These are phyloP conservation scores for Phialophora tarda DNA, from an alignment of 2,329 filamentous ascomycete species.

Conservation along the genomic window DNA sequence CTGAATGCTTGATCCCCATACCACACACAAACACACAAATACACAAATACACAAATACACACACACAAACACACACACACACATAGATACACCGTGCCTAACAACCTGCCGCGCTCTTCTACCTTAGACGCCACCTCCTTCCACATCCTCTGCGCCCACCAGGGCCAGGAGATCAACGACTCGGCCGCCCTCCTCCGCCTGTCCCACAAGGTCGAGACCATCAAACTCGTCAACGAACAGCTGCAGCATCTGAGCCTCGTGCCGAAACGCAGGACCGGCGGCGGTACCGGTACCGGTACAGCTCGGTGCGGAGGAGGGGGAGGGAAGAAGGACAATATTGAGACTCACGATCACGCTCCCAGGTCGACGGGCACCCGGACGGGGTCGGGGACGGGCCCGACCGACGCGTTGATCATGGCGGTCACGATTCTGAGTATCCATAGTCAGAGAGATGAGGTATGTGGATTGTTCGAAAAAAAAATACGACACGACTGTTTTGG, in stretches of 20 bases:
- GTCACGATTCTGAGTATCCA: constrained; percentile 30
- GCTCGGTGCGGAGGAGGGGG: not conserved
- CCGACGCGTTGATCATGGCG: constrained; percentile 33
- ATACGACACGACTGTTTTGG: not conserved
- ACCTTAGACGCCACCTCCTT: constrained; percentile 26
- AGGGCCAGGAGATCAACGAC: constrained; percentile 27
- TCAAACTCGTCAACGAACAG: constrained; percentile 32
- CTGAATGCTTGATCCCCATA: not conserved
- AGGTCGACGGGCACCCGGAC: no score
- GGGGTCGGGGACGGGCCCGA: constrained; percentile 3
- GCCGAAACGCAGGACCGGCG: not conserved
- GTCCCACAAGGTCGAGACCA: constrained; percentile 29
- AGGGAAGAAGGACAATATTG: not conserved
- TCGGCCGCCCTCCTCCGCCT: constrained; percentile 27
- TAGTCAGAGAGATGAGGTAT: constrained; percentile 18
- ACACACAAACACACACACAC: no score
- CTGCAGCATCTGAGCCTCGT: constrained; percentile 21
- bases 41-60: no score
- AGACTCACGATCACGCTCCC: no score
- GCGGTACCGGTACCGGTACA: not conserved
- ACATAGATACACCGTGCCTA: not conserved
- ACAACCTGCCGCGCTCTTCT: not conserved
- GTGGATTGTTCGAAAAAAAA: not conserved
- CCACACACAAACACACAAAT: no score
- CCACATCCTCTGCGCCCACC: constrained; percentile 25